A percentile compares a stretch with the other conserved stretches of the same genome.
phyloP scores from a whole-genome alignment of 2,329 filamentous ascomycete species.

The Ilyonectria mors-panacis region DNA sequence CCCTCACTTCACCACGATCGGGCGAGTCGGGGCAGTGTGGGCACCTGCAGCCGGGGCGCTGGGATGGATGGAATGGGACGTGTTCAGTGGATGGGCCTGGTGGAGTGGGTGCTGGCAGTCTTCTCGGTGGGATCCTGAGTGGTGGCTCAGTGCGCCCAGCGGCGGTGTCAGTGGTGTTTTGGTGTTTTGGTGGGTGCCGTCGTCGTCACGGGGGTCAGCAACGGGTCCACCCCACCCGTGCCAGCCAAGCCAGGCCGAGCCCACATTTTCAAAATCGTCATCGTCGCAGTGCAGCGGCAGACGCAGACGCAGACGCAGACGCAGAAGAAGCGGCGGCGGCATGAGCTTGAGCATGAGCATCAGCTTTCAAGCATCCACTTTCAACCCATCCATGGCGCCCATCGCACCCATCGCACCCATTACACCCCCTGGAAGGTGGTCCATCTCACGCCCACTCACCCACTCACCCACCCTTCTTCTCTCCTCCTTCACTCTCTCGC shows the following conservation, averaged over 20 bases:
- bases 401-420: neutral
- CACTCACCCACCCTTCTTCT: neutral
- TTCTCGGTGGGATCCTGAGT: conserved; percentile 11
- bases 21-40: conserved; percentile 18
- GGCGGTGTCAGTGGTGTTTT: conserved; percentile 4
- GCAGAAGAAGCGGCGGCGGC: neutral
- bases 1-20: conserved; percentile 17
- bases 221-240: conserved; percentile 7
- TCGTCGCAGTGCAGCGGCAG: conserved; percentile 10
- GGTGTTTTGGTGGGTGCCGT: conserved; percentile 23
- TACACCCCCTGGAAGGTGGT: neutral
- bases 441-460: neutral
- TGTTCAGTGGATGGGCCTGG: neutral
- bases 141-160: conserved; percentile 15
- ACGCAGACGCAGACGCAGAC: neutral
- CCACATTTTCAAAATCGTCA: conserved; percentile 1
- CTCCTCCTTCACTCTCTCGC: neutral
- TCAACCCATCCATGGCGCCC: conserved; percentile 2
- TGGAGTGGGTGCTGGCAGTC: neutral
- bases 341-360: conserved; percentile 11
- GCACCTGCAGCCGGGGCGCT: conserved; percentile 13
- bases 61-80: conserved; percentile 11
- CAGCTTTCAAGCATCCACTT: conserved; percentile 10
- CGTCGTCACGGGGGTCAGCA: conserved; percentile 27
- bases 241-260: neutral